These are phyloP conservation scores for Scorias spongiosa DNA, from an alignment of 2,329 filamentous ascomycete genomes.

Conservation along the genomic window DNA sequence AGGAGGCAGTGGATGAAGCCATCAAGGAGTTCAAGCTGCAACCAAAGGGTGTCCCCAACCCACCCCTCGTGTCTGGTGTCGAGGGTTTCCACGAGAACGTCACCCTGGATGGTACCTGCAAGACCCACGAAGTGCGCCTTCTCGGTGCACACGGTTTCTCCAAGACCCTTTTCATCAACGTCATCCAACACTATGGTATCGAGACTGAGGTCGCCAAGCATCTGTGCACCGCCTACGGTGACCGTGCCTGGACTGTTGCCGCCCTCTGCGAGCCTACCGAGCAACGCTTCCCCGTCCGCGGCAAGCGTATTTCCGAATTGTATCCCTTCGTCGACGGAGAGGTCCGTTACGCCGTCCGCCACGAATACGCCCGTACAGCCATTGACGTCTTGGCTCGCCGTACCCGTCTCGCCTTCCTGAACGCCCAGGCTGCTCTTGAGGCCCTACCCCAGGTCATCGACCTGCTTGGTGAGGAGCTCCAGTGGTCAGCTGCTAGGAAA, in stretches of 20 bases:
- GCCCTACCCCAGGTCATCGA: constrained; percentile 75
- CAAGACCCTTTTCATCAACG: constrained; percentile 84
- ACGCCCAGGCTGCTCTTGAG: constrained; percentile 79
- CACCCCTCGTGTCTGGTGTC: constrained; percentile 51
- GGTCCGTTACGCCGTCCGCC: constrained; percentile 69
- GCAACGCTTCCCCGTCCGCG: constrained; percentile 66
- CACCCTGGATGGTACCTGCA: constrained; percentile 56
- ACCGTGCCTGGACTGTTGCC: constrained; percentile 82
- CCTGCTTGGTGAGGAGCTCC: constrained; percentile 71
- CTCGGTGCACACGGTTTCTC: constrained; percentile 77
- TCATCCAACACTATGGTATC: constrained; percentile 84
- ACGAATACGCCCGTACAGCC: constrained; percentile 85
- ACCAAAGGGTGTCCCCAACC: constrained; percentile 40
- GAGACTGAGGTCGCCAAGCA: constrained; percentile 89
- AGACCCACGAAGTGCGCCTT: constrained; percentile 68
- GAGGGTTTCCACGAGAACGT: constrained; percentile 56
- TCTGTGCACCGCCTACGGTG: constrained; percentile 73
- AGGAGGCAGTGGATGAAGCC: constrained; percentile 73
- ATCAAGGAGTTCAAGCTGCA: constrained; percentile 52
- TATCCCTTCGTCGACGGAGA: constrained; percentile 92
- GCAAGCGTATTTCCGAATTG: constrained; percentile 60
- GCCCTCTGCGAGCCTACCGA: constrained; percentile 63
- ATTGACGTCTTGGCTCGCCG: constrained; percentile 76
- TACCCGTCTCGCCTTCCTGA: constrained; percentile 76
- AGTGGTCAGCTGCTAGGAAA: constrained; percentile 59